Percentiles rank a stretch among this genome's conserved stretches.
Conservation (phyloP, 2,329 filamentous ascomycete genomes). For the Berkeleyomyces rouxiae region DNA sequence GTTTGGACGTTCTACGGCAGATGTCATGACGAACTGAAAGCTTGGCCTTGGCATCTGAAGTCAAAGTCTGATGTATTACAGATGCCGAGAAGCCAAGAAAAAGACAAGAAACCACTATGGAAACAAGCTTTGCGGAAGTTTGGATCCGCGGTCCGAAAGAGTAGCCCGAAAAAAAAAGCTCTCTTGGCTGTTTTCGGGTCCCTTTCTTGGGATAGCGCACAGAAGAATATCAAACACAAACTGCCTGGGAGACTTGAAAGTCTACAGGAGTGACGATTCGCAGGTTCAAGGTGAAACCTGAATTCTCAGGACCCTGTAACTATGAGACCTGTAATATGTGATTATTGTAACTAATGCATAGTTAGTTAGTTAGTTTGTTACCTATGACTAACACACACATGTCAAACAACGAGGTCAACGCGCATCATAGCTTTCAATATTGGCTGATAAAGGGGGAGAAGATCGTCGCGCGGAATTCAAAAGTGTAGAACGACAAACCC, state of each 20-base stretch:
- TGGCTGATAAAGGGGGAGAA: not conserved
- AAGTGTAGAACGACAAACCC: not conserved
- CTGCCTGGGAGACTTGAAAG: not conserved
- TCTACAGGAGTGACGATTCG: not conserved
- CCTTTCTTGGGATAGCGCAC: not conserved
- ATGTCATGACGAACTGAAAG: not conserved
- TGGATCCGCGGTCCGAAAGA: not conserved
- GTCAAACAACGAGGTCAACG: no score
- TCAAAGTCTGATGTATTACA: not conserved
- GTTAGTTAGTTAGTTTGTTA: not conserved
- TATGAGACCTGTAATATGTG: not conserved
- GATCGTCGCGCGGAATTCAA: not conserved
- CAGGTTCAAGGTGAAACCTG: not conserved
- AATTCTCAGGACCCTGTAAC: not conserved
- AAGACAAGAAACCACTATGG: not conserved
- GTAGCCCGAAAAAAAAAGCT: not conserved
- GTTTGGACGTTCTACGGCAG: not conserved
- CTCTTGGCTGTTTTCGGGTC: not conserved
- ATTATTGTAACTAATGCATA: not conserved
- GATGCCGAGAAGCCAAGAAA: not conserved
- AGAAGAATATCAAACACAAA: not conserved
- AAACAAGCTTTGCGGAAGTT: not conserved
- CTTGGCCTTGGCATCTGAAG: not conserved
- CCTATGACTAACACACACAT: no score
- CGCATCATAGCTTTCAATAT: no score